Conservation (phyloP, 1,284 basidiomycete genomes). For the Ceratobasidium sp. region DNA sequence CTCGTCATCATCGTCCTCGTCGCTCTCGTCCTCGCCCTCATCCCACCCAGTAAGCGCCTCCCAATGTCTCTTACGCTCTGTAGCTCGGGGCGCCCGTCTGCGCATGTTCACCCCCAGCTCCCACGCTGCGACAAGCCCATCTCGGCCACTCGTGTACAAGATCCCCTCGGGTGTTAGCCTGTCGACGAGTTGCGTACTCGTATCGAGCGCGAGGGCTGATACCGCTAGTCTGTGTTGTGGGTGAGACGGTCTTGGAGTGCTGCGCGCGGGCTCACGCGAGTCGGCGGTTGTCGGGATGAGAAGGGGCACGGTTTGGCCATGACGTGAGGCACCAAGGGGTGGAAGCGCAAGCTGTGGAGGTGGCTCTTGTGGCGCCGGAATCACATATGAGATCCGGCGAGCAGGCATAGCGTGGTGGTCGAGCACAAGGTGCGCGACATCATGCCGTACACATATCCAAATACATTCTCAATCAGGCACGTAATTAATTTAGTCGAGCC, state of each 20-base stretch:
- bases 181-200: conserved; percentile 74
- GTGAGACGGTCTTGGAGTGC: conserved; percentile 52
- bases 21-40: conserved; percentile 64
- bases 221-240: conserved; percentile 88
- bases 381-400: conserved; percentile 80
- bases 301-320: conserved; percentile 71
- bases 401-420: conserved; percentile 43
- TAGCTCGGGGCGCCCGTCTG: conserved; percentile 46
- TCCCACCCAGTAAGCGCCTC: conserved; percentile 81
- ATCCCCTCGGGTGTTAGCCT: conserved; percentile 79
- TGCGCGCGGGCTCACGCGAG: conserved; percentile 42
- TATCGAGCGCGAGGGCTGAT: conserved; percentile 84
- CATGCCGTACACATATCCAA: not conserved
- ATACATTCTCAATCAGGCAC: not conserved
- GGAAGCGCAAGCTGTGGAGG: conserved; percentile 77
- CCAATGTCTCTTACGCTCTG: conserved; percentile 60
- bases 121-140: conserved; percentile 92
- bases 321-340: conserved; percentile 62
- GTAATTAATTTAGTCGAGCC: not conserved
- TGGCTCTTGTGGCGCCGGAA: conserved; percentile 71
- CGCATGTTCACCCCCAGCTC: conserved; percentile 74
- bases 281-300: conserved; percentile 56
- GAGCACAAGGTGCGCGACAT: conserved; percentile 28
- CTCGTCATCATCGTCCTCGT: conserved; percentile 46
- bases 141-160: conserved; percentile 90